Evolutionary conservation across 2,329 filamentous ascomycete species (phyloP).

Genomic region (Amylocarpus encephaloides): DNA sequence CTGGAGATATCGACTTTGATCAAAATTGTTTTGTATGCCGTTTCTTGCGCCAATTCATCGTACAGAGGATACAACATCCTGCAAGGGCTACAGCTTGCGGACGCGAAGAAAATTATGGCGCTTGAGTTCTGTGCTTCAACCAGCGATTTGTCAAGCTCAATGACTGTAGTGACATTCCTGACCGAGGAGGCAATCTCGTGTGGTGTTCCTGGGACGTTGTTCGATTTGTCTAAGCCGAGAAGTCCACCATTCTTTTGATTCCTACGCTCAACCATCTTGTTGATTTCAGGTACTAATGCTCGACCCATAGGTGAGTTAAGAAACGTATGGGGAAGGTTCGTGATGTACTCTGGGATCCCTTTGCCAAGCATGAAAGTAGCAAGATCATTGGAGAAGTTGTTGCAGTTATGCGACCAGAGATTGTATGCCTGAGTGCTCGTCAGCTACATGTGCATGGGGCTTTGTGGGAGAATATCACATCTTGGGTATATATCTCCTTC

Average conservation of each 20-base stretch:
- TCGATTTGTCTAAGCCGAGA: constrained; percentile 23
- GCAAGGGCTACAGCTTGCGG: constrained; percentile 78
- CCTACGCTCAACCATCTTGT: constrained; percentile 53
- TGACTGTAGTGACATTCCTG: constrained; percentile 51
- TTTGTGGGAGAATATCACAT: constrained; percentile 41
- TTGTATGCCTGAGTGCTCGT: constrained; percentile 63
- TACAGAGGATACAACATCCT: constrained; percentile 76
- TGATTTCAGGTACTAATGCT: constrained; percentile 75
- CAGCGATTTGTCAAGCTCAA: constrained; percentile 56
- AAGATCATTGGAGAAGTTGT: constrained; percentile 94
- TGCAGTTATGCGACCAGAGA: constrained; percentile 87
- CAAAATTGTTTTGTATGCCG: constrained; percentile 60
- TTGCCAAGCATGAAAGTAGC: constrained; percentile 82
- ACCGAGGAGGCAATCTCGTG: constrained; percentile 42
- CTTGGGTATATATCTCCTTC: constrained; percentile 72
- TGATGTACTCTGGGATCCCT: constrained; percentile 82
- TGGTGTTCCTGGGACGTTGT: constrained; percentile 14
- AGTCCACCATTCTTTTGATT: constrained; percentile 44
- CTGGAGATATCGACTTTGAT: constrained; percentile 77
- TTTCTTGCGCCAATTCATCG: constrained; percentile 70
- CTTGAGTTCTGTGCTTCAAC: constrained; percentile 56
- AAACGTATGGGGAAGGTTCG: constrained; percentile 76
- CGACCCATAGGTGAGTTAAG: constrained; percentile 81
- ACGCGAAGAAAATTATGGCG: constrained; percentile 88
- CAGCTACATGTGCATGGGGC: background rate